Base-by-base conservation (phyloP, 2,329 filamentous ascomycete species). In the Pseudogymnoascus sp. region DNA sequence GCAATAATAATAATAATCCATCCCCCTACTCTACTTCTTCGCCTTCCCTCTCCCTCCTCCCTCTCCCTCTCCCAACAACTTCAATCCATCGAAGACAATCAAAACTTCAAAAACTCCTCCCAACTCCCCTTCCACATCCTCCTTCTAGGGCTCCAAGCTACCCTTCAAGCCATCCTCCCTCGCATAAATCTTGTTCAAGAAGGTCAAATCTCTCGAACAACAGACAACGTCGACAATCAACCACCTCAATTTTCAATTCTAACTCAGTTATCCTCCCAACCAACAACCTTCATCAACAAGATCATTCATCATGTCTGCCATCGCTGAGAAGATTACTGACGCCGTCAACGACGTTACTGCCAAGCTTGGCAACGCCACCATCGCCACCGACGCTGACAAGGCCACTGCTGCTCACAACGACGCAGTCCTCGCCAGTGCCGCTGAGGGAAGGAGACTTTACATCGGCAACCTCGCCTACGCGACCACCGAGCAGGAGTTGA, bases 391-490 rank as follows among this genome's bases (percentile, higher is more conserved):
- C 79, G 81, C 85, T 75, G 77, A 76, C 74, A 81, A 81, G 78
- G 71, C 74, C 68, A 69, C 66, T 61, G 70, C 75, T 70, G 78
- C 88, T 74, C 85, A 89, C 80, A 89, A 91, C 77, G 92, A 96
- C 79, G 92, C 93, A 78, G 92, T 95, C 76, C 88, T 95, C 79
- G 91, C 92, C 81, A 96, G 92, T 83, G 95, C 95, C 79, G 93
- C 93, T 80, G 95, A 99, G 85, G 93, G 95, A 79, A 91, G 95
- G 84, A 91, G 95, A 83, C 89, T 99, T 75, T 99, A 99, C 84
- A 97, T 99, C 84, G 95, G 95, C 85, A 99, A 99, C 86, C 90
- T 99, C 87, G 95, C 95, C 76, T 99, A 99, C 80, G 93, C 93
- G 88, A 97, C 95, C 88, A 96, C 92, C 79, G 95, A 97, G 90